Evolutionary conservation across 257 asterid species (phyloP), one percentile per base, ranked within the genome.

Genomic region (Fraxinus americana): DNA sequence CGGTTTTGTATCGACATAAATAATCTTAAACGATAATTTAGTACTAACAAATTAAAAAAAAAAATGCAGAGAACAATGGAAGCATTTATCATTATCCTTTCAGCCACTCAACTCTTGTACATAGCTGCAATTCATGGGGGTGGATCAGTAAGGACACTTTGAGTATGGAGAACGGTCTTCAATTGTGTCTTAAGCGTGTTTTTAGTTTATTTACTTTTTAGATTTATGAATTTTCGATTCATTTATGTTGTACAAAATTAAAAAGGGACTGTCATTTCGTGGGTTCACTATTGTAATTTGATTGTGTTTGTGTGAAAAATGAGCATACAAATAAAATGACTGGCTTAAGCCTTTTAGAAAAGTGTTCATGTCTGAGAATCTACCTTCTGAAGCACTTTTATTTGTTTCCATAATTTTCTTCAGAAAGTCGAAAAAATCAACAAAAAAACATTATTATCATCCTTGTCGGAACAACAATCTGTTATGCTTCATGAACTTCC

Each of bases 11-110:
- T 23, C 19, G 41, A 9, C 52, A 11, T 61, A 50, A 68, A 30
- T 1, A 38, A 5, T 41, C 13, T 61, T 21, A 1, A 8, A 16
- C 17, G 61, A 41, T 12, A n/a, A 71, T 16, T 35, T n/a, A 7
- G 29, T 19, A 19, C 66, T 57, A 57, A 57, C 12, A n/a, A 57
- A n/a, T 34, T 1, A 39, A 39, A 39, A 39, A 39, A n/a, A 36
- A 11, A 13, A 0, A 29, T 39, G 48, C 97, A 96, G 99, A 89
- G 84, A 81, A 96, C 99, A 79, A 87, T 93, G 97, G 99, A 96
- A 87, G 99, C 96, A 45, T 96, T 96, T 89, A 70, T 91, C 30
- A 93, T 93, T 16, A 93, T 93, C 75, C 89, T 96, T 21, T 81
- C 97, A 0, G 92, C 85, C 27, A 92, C 99, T 34, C 99, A 96